Base-by-base conservation (phyloP, 805 yeast species). In the Candida anglica region DNA sequence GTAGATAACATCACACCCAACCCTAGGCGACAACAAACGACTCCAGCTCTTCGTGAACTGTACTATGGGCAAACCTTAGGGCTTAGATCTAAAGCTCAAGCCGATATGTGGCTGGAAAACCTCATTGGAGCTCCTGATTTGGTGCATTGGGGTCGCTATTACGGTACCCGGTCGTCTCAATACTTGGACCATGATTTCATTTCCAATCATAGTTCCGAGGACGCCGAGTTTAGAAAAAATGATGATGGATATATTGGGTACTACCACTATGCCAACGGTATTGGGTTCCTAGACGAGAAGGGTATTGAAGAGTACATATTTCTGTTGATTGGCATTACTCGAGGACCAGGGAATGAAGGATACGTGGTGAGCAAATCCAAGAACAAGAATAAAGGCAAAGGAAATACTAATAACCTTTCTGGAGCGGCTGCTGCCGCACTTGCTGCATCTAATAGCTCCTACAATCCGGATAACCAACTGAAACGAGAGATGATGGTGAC, bases 401-500 rank as follows among this genome's bases (percentile, higher is more conserved):
- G 13, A 5, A 6, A 20, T 8, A 10, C 21, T 11, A 10, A 15
- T 11, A n/a, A 5, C 14, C 13, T 23, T n/a, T 8, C 18, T 5
- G 6, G 18, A 15, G 14, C 30, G 11, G 8, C 30, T 6, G 8
- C 30, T n/a, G 5, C 22, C 5, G 16, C 30, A 5, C 5, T 18
- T 16, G 5, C 30, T 5, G 17, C 15, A 5, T 15, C 30, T 11
- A 17, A 6, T n/a, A 14, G 9, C 13, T 21, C 25, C 13, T 18
- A 7, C 8, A 18, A 14, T 11, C 13, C 13, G 9, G 10, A 11
- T 11, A 20, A 7, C 19, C 15, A 15, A 16, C 8, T 19, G 13
- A 48, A 39, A 33, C 40, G 40, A 23, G 60, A 56, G 17, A 43
- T 49, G 23, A 38, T 72, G 29, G 73, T 73, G 15, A 79, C 86